Base-by-base conservation (phyloP, 257 asterid genomes). In the Ilex asprella region DNA sequence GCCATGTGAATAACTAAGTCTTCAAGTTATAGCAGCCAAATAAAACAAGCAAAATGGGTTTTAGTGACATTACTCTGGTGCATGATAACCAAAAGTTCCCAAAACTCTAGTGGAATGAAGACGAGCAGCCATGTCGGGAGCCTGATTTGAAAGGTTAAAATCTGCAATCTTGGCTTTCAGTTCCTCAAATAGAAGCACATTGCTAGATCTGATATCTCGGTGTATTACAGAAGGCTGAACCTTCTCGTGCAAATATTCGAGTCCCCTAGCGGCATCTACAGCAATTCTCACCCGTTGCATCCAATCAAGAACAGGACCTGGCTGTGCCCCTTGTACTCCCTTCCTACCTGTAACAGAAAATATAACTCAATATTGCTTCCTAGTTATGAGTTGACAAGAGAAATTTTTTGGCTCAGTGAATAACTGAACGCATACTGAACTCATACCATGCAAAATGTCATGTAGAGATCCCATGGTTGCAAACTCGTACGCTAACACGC, bases 61-160 rank as follows among this genome's bases (percentile, higher is more conserved):
- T 46, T 35, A 67, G 75, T 64, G 61, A 63, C 68, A 59, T 74
- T 88, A 92, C 98, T 92, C 98, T 79, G 98, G 98, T 60, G 98
- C 98, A 77, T 92, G 98, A 75, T 92, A 92, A 58, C 98, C 98
- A 73, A 91, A 92, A 78, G 98, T 92, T 75, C 98, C 98, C 62
- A 92, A 76, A 71, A 92, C 98, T 69, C 98, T 79, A 65, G 98
- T 92, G 66, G 98, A 92, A 79, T 92, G 98, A 76, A 92, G 96
- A 35, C 98, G 95, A 52, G 98, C 98, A 74, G 98, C 98, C 96
- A 88, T 91, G 76, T 91, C 98, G 62, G 98, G 98, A 56, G 98
- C 93, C 82, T 91, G 98, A 73, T 91, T 91, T 63, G 98, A 88
- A 75, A 88, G 88, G 77, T 91, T 91, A 70, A 91, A 91, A 64